phyloP scores from a whole-genome alignment of 2,329 filamentous ascomycete species.

The Paracorniculantispora psalliotae region DNA sequence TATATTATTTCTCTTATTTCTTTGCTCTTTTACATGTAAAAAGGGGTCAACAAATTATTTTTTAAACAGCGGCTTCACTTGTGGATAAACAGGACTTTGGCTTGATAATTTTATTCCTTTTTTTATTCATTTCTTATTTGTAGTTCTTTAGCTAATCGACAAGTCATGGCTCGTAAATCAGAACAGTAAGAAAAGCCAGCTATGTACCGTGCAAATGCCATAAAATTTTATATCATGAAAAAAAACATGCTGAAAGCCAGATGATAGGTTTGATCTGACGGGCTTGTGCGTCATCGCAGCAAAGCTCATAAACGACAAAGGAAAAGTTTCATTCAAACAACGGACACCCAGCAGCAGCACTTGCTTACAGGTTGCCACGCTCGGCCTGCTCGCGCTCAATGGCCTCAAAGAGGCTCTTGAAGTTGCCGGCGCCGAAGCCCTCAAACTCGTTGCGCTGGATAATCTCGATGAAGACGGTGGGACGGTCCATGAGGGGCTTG shows the following conservation, averaged over 20 bases:
- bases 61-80: too few relatives aligned
- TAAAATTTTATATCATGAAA: neutral
- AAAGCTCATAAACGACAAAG: neutral
- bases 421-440: conserved; percentile 92
- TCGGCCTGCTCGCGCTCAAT: conserved; percentile 89
- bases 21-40: too few relatives aligned
- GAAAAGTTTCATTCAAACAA: too few relatives aligned
- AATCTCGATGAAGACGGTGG: conserved; percentile 94
- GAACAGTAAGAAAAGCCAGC: neutral
- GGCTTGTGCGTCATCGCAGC: too few relatives aligned
- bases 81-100: too few relatives aligned
- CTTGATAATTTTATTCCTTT: too few relatives aligned
- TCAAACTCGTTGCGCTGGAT: conserved; percentile 89
- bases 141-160: neutral
- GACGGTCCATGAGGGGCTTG: conserved; percentile 88
- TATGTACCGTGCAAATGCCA: conserved; percentile 12
- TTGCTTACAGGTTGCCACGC: conserved; percentile 67
- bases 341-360: neutral
- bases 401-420: conserved; percentile 91
- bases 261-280: neutral
- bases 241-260: neutral
- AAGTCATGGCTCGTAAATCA: neutral
- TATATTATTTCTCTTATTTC: neutral
- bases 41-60: too few relatives aligned
- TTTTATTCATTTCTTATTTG: neutral